phyloP scores from a whole-genome alignment of 768 basidiomycete species.

The Suillus sp. region DNA sequence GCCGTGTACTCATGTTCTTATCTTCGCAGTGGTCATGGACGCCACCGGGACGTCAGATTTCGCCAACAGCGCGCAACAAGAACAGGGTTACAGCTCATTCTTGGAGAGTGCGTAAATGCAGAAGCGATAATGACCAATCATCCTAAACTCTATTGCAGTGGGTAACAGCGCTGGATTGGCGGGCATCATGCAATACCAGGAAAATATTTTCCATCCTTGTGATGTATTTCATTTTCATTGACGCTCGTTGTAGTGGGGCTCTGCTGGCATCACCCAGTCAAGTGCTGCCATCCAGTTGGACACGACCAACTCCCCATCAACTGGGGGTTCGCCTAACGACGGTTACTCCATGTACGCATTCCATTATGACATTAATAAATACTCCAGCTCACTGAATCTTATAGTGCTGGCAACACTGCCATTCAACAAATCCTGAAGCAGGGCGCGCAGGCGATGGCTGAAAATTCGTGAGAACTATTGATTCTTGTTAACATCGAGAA shows the following conservation, averaged over 20 bases:
- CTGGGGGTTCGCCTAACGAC: conserved; percentile 62
- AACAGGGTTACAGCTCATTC: conserved; percentile 57
- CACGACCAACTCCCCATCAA: conserved; percentile 38
- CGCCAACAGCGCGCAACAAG: conserved; percentile 55
- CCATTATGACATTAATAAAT: not conserved
- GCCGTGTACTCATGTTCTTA: conserved; percentile 6
- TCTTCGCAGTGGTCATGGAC: conserved; percentile 19
- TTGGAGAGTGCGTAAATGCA: conserved; percentile 40
- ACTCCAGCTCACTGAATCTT: not conserved
- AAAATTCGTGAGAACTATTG: not conserved
- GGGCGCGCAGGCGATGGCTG: not conserved
- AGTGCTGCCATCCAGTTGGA: conserved; percentile 45
- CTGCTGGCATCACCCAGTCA: conserved; percentile 43
- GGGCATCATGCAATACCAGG: conserved; percentile 32
- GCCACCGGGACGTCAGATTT: conserved; percentile 42
- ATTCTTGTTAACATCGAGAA: not conserved
- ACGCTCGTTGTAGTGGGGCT: conserved; percentile 46
- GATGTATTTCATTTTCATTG: not conserved
- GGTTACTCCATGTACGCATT: conserved; percentile 50
- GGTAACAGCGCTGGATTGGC: conserved; percentile 41
- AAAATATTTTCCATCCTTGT: not conserved
- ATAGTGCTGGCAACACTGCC: not conserved
- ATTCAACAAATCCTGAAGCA: conserved; percentile 4
- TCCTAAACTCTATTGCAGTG: conserved; percentile 29
- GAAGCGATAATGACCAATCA: not conserved